These are phyloP conservation scores for Naganishia cerealis DNA, from an alignment of 1,284 basidiomycete species.

Conservation along the genomic window DNA sequence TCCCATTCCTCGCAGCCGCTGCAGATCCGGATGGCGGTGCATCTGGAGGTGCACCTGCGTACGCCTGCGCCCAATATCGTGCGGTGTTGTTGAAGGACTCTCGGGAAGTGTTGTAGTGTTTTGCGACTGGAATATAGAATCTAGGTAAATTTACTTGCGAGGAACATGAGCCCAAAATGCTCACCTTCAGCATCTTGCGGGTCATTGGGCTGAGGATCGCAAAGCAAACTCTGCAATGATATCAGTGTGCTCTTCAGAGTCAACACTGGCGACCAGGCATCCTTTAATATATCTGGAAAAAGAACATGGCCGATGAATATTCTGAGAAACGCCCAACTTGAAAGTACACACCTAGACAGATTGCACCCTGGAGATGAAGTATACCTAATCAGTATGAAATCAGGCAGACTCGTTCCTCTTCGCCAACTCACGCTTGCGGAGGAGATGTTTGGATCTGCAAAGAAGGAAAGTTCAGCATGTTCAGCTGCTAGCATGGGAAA, in stretches of 20 bases:
- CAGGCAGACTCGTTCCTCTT: not conserved
- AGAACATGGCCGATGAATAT: not conserved
- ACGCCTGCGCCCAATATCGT: constrained; percentile 87
- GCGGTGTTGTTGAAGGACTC: constrained; percentile 88
- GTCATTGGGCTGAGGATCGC: constrained; percentile 92
- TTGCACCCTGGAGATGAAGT: constrained; percentile 48
- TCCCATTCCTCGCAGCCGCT: constrained; percentile 21
- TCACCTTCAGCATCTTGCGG: constrained; percentile 88
- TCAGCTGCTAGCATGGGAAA: not conserved
- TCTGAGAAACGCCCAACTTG: not conserved
- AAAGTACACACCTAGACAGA: constrained; percentile 48
- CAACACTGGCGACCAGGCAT: constrained; percentile 79
- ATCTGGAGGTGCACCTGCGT: constrained; percentile 67
- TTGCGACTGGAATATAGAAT: constrained; percentile 66
- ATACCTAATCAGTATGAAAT: not conserved
- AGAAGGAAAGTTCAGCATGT: constrained; percentile 2
- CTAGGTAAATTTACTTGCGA: not conserved
- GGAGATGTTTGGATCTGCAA: constrained; percentile 76
- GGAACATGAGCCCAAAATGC: constrained; percentile 13
- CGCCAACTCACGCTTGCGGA: constrained; percentile 68
- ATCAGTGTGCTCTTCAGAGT: constrained; percentile 96
- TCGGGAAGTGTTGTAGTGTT: constrained; percentile 88
- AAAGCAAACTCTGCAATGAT: constrained; percentile 91
- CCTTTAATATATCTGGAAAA: constrained; percentile 69
- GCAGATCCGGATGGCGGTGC: constrained; percentile 34